A percentile compares a stretch with the other conserved stretches of the same genome.
These are phyloP conservation scores for Jamesozyma rosinii DNA, from an alignment of 805 yeast species.

Conservation along the genomic window DNA sequence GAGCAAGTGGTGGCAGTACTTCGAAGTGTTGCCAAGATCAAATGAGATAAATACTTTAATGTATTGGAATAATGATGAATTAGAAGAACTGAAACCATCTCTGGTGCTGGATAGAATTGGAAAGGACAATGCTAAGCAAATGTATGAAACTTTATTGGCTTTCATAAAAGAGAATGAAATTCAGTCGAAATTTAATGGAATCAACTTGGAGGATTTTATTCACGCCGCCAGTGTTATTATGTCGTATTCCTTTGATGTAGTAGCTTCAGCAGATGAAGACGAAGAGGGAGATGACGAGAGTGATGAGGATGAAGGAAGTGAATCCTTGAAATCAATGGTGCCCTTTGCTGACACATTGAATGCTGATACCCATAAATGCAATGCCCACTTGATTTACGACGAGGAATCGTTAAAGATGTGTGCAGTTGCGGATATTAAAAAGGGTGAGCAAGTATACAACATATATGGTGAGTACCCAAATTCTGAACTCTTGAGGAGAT, in stretches of 20 bases:
- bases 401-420: constrained; percentile 54
- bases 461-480: constrained; percentile 88
- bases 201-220: constrained; percentile 52
- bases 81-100: constrained; percentile 55
- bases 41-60: constrained; percentile 53
- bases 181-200: constrained; percentile 21
- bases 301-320: constrained; percentile 33
- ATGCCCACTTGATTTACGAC: constrained; percentile 58
- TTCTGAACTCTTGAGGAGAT: constrained; percentile 79
- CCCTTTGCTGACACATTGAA: constrained; percentile 88
- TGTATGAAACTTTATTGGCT: constrained; percentile 38
- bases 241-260: constrained; percentile 88
- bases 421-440: constrained; percentile 48
- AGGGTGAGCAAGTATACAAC: constrained; percentile 73
- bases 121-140: constrained; percentile 49
- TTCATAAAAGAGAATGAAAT: constrained; percentile 21
- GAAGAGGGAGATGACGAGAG: constrained; percentile 28
- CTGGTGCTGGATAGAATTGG: constrained; percentile 65
- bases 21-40: constrained; percentile 54
- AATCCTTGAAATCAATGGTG: constrained; percentile 70
- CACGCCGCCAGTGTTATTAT: constrained; percentile 70
- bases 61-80: constrained; percentile 67
- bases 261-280: constrained; percentile 28
- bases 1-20: constrained; percentile 63
- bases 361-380: constrained; percentile 68